phyloP scores from a whole-genome alignment of 306 rosid species.

The Malus asiatica region DNA sequence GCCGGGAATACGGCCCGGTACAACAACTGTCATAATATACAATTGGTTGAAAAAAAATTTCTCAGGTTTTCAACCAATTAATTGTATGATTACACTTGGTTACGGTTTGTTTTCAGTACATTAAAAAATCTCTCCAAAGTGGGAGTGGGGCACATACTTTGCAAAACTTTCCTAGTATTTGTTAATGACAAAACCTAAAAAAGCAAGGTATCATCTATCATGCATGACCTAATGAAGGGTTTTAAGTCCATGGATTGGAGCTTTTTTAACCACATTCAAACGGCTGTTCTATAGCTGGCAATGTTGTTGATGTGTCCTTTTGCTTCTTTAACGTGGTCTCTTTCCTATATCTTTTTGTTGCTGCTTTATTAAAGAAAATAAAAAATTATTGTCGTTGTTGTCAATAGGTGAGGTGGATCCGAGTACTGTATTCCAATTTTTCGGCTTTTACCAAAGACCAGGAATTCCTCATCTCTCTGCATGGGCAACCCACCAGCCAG shows the following conservation, averaged over 20 bases:
- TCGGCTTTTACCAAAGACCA: slow-evolving; percentile 62
- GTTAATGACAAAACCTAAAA: slow-evolving; percentile 21
- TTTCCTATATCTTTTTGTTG: neutral
- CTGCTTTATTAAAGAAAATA: neutral
- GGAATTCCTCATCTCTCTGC: slow-evolving; percentile 76
- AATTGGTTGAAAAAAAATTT: too few species aligned
- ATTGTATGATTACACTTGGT: too few species aligned
- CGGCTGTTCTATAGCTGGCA: slow-evolving; percentile 41
- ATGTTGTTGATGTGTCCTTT: slow-evolving; percentile 27
- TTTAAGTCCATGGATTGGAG: slow-evolving; percentile 3
- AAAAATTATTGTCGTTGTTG: neutral
- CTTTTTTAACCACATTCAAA: slow-evolving; percentile 13
- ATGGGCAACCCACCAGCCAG: slow-evolving; percentile 39
- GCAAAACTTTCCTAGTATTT: slow-evolving; percentile 8
- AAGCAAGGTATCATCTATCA: neutral
- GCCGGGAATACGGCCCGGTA: too few species aligned
- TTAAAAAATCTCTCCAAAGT: neutral
- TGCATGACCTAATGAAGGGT: neutral
- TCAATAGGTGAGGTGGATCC: slow-evolving; percentile 81
- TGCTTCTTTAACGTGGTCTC: slow-evolving; percentile 7
- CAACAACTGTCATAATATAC: too few species aligned
- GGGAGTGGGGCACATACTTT: slow-evolving; percentile 21
- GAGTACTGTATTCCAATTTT: slow-evolving; percentile 81
- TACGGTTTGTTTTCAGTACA: too few species aligned
- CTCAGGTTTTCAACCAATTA: too few species aligned